These are phyloP conservation scores for Cokeromyces recurvatus DNA, from an alignment of 371 early-diverging fungal genomes.

Conservation along the genomic window DNA sequence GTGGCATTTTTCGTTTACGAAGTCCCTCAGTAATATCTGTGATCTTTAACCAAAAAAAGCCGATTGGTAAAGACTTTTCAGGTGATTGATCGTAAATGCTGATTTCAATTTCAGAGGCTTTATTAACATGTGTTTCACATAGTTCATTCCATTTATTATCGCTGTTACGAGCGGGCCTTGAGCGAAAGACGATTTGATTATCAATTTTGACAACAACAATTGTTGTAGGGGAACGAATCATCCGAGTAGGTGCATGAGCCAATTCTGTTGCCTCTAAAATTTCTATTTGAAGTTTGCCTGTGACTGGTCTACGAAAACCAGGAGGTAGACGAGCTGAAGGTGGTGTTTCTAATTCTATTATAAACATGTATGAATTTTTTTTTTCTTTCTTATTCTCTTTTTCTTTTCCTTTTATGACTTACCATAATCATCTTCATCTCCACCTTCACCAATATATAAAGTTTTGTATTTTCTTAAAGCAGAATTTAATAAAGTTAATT, in stretches of 20 bases:
- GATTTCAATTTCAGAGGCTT: constrained; percentile 90
- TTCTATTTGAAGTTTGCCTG: constrained; percentile 68
- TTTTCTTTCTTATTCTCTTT: constrained; percentile 37
- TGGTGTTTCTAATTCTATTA: constrained; percentile 31
- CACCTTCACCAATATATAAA: constrained; percentile 71
- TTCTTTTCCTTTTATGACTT: constrained; percentile 65
- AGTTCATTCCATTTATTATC: constrained; percentile 75
- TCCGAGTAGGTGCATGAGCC: constrained; percentile 62
- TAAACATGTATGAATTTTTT: not conserved
- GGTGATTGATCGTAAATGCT: constrained; percentile 69
- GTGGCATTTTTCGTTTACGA: constrained; percentile 56
- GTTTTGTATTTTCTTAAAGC: constrained; percentile 83
- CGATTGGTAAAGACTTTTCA: constrained; percentile 62
- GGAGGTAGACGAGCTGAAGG: constrained; percentile 51
- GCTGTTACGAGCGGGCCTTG: constrained; percentile 57
- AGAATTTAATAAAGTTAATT: constrained; percentile 72
- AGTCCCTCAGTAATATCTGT: constrained; percentile 76
- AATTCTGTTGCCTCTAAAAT: constrained; percentile 64
- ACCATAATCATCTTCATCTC: constrained; percentile 70
- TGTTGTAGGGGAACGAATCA: constrained; percentile 56
- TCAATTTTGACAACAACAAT: constrained; percentile 81
- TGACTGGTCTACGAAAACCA: constrained; percentile 66
- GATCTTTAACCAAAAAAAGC: constrained; percentile 80
- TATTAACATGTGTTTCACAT: constrained; percentile 78
- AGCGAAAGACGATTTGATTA: constrained; percentile 68